These are phyloP conservation scores for Trypanosomatidae sp. DNA, from an alignment of 208 protist genomes.

Conservation along the genomic window DNA sequence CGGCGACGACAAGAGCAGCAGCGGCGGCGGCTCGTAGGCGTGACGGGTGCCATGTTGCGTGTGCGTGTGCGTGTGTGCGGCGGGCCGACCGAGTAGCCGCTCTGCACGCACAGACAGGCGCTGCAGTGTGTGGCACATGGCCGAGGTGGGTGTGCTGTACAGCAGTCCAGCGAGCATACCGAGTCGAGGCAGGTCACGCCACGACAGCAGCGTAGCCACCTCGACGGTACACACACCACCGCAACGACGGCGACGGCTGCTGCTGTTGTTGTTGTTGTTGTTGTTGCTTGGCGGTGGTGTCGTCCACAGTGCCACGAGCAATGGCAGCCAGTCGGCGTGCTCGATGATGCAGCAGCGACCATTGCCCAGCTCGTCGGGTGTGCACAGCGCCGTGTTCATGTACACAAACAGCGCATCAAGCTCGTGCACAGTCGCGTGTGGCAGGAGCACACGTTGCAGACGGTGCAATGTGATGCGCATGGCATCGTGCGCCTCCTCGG, in stretches of 20 bases:
- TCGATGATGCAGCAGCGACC: slow-evolving; percentile 24
- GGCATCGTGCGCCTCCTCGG: slow-evolving; percentile 20
- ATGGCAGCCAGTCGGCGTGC: slow-evolving; percentile 46
- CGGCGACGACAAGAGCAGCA: no score
- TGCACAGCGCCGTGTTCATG: slow-evolving; percentile 30
- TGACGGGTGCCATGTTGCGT: no score
- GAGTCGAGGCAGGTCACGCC: slow-evolving; percentile 40
- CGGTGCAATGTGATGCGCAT: slow-evolving; percentile 13
- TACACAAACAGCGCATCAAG: slow-evolving; percentile 35
- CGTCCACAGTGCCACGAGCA: slow-evolving; percentile 36
- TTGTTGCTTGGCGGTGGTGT: slow-evolving; percentile 5
- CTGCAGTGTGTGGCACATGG: slow-evolving; percentile 12
- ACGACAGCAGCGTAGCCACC: slow-evolving; percentile 18
- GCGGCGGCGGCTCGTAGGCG: no score
- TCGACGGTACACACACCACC: slow-evolving; percentile 7
- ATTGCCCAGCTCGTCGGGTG: slow-evolving; percentile 35
- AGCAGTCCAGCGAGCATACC: slow-evolving; percentile 47
- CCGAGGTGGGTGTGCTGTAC: slow-evolving; percentile 18
- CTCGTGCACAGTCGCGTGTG: slow-evolving; percentile 16
- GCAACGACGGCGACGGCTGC: neutral
- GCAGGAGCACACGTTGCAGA: slow-evolving; percentile 40
- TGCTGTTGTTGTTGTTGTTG: neutral
- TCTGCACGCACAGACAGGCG: no score
- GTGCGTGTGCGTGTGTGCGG: no score
- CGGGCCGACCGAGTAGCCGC: no score